Base-by-base conservation (phyloP, 306 rosid genomes). In the Trifolium pratense region DNA sequence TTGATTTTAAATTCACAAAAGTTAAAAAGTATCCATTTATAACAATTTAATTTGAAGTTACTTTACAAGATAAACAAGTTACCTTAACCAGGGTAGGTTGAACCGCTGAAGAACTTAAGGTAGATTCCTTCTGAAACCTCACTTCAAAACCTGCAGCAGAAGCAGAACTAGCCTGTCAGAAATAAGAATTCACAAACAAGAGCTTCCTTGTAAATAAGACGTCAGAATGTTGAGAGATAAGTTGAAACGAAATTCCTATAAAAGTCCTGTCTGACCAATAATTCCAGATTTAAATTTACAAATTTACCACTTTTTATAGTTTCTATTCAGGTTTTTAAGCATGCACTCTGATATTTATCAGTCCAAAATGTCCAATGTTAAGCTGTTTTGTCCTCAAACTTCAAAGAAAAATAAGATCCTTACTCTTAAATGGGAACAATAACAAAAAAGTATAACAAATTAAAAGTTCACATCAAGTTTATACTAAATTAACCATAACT, bases 81-180 rank as follows among this genome's bases (percentile, higher is more conserved):
- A 94, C 98, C 97, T 94, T 94, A 74, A 94, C 93, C 7, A 94
- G 82, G 71, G 97, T 84, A 62, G 99, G 99, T 59, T 89, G 92
- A 75, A 94, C 79, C 29, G 96, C 89, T 18, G 99, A 94, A 71
- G 99, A 89, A 84, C 95, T 88, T 43, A 89, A 36, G 10, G 39
- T 36, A 75, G 92, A 91, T 86, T 95, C 99, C 86, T 88, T 95
- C 88, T 95, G 96, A 85, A 95, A 95, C 78, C 99, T 84, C 48
- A 91, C 99, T 87, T 95, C 99, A 87, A 95, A 95, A 63, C 99
- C 99, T 95, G 81, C 48, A 59, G 40, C 20, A 71, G 78, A 73
- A 70, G 62, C 20, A 29, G 68, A 37, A 61, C 48, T 40, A 55
- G 56, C 70, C 3, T 39, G 48, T 69, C 48, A 81, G 49, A 74